phyloP scores from a whole-genome alignment of 108 stramenopile genomes.

The Nitzschia putrida region DNA sequence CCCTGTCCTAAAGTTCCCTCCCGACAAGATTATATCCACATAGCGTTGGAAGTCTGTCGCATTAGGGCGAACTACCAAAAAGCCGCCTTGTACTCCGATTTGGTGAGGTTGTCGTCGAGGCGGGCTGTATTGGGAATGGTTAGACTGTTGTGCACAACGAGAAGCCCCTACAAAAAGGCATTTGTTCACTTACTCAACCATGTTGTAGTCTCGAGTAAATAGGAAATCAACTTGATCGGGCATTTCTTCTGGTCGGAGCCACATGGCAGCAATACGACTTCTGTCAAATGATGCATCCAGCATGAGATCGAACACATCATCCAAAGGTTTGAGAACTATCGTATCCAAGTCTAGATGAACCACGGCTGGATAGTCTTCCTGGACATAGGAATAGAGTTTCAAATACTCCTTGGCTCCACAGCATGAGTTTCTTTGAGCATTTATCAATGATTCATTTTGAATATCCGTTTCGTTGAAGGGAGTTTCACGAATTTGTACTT shows the following conservation, averaged over 20 bases:
- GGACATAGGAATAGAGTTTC: constrained; percentile 87
- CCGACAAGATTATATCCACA: constrained; percentile 60
- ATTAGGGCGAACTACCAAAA: constrained; percentile 76
- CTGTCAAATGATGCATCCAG: constrained; percentile 26
- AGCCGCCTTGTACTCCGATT: constrained; percentile 89
- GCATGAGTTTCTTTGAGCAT: constrained; percentile 59
- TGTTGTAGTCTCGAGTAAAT: constrained; percentile 77
- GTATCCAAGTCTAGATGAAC: constrained; percentile 74
- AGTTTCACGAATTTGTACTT: constrained; percentile 45
- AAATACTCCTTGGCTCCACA: constrained; percentile 87
- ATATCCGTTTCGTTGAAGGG: constrained; percentile 63
- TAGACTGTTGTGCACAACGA: not conserved
- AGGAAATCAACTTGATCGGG: constrained; percentile 55
- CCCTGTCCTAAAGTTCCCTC: constrained; percentile 49
- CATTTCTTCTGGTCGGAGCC: constrained; percentile 21
- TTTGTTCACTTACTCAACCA: constrained; percentile 31
- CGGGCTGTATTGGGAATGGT: not conserved
- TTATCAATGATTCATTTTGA: constrained; percentile 23
- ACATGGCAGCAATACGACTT: constrained; percentile 23
- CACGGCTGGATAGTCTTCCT: constrained; percentile 67
- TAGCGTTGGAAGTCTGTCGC: constrained; percentile 62
- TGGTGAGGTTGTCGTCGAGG: constrained; percentile 39
- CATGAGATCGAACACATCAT: constrained; percentile 71
- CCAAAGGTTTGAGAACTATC: constrained; percentile 66
- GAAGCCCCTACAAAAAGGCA: not conserved